Percentiles rank a stretch among this genome's conserved stretches.
Conservation (phyloP, 2,329 filamentous ascomycete genomes). For the Epichloe festucae region DNA sequence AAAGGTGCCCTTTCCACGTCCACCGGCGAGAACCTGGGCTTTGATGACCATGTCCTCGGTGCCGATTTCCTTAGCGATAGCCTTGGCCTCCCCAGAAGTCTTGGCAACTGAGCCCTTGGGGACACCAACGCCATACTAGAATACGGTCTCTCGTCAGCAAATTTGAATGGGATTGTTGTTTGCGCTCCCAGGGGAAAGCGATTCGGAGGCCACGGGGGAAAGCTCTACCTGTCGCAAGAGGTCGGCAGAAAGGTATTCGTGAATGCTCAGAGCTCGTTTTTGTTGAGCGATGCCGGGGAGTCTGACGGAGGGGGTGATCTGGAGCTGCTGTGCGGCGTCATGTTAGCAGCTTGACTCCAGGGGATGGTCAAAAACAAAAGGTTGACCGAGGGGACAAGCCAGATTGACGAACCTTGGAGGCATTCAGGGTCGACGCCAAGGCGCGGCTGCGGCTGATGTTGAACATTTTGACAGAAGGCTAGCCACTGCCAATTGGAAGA, state of each 20-base stretch:
- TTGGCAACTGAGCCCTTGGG: constrained; percentile 81
- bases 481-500: constrained; percentile 8
- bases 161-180: background rate
- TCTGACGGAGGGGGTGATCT: constrained; percentile 35
- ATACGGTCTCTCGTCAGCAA: constrained; percentile 7
- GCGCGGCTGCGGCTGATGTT: constrained; percentile 73
- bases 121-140: constrained; percentile 84
- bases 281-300: constrained; percentile 61
- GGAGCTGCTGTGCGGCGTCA: constrained; percentile 10
- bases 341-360: constrained; percentile 5
- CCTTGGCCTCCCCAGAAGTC: constrained; percentile 76
- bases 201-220: constrained; percentile 6
- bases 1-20: constrained; percentile 93
- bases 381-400: background rate
- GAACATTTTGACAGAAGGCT: constrained; percentile 52
- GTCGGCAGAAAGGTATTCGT: constrained; percentile 94
- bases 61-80: constrained; percentile 80
- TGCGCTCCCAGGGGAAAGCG: background rate
- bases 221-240: constrained; percentile 59
- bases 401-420: constrained; percentile 51
- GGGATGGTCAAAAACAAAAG: constrained; percentile 7
- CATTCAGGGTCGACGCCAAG: constrained; percentile 66
- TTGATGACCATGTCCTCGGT: constrained; percentile 98
- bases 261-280: constrained; percentile 81
- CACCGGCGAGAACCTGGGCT: constrained; percentile 95